Evolutionary conservation across 192 early-diverging fungal species (phyloP).

Genomic region (Entomortierella lignicola): DNA sequence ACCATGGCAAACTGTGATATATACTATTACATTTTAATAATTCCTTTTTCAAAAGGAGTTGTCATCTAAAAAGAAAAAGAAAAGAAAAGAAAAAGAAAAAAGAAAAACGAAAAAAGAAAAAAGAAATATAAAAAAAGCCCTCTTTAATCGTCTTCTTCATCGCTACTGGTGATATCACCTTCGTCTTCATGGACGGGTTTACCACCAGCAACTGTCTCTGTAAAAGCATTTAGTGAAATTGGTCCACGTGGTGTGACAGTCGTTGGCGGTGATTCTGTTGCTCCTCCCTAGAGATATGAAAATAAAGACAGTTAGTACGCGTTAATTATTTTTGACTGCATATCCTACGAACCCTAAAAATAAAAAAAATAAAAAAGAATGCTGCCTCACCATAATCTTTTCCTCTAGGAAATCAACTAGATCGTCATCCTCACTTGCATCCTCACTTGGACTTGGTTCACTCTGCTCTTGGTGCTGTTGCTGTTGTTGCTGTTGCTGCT

Average conservation of each 20-base stretch:
- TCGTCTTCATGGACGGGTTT: constrained; percentile 20
- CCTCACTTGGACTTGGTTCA: constrained; percentile 8
- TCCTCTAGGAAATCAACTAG: constrained; percentile 32
- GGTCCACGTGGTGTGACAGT: constrained; percentile 21
- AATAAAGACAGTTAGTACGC: not conserved
- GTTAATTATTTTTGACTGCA: too few relatives aligned
- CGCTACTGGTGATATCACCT: constrained; percentile 30
- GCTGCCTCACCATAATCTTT: constrained; percentile 24
- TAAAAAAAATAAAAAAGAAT: too few relatives aligned
- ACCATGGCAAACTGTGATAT: too few relatives aligned
- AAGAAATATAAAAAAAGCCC: not conserved
- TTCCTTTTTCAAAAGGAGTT: too few relatives aligned
- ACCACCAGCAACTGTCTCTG: constrained; percentile 38
- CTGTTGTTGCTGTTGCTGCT: constrained; percentile 17
- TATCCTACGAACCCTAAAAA: too few relatives aligned
- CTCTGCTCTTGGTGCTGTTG: constrained; percentile 12
- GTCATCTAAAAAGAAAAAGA: not conserved
- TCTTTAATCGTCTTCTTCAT: constrained; percentile 21
- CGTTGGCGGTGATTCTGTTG: not conserved
- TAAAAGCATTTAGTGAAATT: constrained; percentile 41
- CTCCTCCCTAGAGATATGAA: constrained; percentile 3
- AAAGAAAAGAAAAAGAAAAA: not conserved
- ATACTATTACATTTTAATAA: too few relatives aligned
- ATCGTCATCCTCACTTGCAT: constrained; percentile 37
- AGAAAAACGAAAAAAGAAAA: not conserved